Conservation (phyloP, 176 grass and related monocot species). For the sorghum (Sorghum bicolor) region Sorghum_bicolor_NCBIv3 NC_012870.2:62760501-62761000, state of each 20-base stretch:
- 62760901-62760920: neutral
- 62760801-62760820: neutral
- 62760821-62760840: neutral
- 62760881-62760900: neutral
- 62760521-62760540: neutral
- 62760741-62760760: neutral
- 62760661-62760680: slow-evolving; percentile 9
- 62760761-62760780: neutral
- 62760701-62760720: neutral
- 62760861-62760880: slow-evolving; percentile 3
- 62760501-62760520: neutral
- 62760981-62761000: slow-evolving; percentile 69
- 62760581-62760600: neutral
- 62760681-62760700: neutral
- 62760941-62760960: slow-evolving; percentile 22
- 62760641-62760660: neutral
- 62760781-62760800: slow-evolving; percentile 2
- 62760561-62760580: slow-evolving; percentile 4
- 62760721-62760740: neutral
- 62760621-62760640: slow-evolving; percentile 5
- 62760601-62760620: slow-evolving; percentile 15
- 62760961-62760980: slow-evolving; percentile 48
- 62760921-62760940: slow-evolving; percentile 14
- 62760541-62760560: neutral
- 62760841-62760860: neutral